phyloP scores from a whole-genome alignment of 2,329 filamentous ascomycete species.

The Fusarium compactum region DNA sequence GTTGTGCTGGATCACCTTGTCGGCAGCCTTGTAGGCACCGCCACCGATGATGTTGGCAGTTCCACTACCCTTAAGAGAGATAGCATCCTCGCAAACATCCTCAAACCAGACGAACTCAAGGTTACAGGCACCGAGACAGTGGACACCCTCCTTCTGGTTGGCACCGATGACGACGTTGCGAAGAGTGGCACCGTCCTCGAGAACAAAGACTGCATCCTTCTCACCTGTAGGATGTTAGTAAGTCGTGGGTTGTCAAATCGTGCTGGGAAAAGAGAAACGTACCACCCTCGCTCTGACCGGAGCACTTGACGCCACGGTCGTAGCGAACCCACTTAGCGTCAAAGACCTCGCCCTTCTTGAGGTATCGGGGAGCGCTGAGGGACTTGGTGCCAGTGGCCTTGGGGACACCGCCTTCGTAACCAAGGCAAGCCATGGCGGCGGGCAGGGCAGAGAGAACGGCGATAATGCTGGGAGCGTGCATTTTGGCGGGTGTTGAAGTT shows the following conservation, averaged over 20 bases:
- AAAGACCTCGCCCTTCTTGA: slow-evolving; percentile 46
- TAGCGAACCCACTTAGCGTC: slow-evolving; percentile 52
- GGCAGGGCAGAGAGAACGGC: slow-evolving; percentile 36
- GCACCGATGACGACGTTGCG: slow-evolving; percentile 61
- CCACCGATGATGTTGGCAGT: slow-evolving; percentile 57
- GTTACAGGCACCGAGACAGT: slow-evolving; percentile 58
- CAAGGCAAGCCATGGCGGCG: slow-evolving; percentile 50
- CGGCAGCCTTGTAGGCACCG: slow-evolving; percentile 58
- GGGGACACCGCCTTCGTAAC: slow-evolving; percentile 48
- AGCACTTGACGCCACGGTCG: slow-evolving; percentile 58
- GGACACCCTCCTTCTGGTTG: slow-evolving; percentile 59
- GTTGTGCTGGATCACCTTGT: slow-evolving; percentile 63
- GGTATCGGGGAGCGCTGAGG: slow-evolving; percentile 48
- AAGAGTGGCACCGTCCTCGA: slow-evolving; percentile 57
- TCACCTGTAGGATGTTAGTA: not conserved
- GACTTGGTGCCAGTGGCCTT: slow-evolving; percentile 46
- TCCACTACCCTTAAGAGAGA: slow-evolving; percentile 42
- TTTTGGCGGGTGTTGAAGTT: not conserved
- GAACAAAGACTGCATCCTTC: slow-evolving; percentile 56
- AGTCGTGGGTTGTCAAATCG: not conserved
- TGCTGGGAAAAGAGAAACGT: slow-evolving; percentile 26
- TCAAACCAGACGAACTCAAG: slow-evolving; percentile 62
- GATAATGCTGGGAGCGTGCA: slow-evolving; percentile 27
- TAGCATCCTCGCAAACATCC: slow-evolving; percentile 57
- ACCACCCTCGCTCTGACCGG: slow-evolving; percentile 57